Conservation (phyloP, 1,139 yeast species). For the Pneumocystis murina region DNA sequence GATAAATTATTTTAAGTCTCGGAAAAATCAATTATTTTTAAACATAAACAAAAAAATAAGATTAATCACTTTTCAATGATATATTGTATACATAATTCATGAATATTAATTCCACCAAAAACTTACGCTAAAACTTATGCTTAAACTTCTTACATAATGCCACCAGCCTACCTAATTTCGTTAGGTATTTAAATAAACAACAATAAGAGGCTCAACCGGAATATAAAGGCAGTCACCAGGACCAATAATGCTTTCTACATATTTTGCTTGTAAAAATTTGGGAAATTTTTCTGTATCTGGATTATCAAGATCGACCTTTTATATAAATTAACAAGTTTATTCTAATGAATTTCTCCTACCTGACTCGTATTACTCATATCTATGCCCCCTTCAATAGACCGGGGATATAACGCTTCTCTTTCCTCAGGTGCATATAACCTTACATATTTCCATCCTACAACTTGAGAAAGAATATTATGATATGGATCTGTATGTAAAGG, state of each 20-base stretch:
- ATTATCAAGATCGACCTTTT: neutral
- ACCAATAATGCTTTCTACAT: conserved; percentile 13
- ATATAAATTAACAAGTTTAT: neutral
- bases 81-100: neutral
- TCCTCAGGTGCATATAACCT: conserved; percentile 14
- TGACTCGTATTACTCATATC: conserved; percentile 15
- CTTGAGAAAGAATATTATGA: conserved; percentile 16
- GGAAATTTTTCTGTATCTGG: conserved; percentile 10
- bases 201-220: conserved; percentile 8
- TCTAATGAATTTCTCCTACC: conserved; percentile 7
- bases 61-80: too few relatives aligned
- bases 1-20: conserved; percentile 1
- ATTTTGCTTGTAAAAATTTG: conserved; percentile 16
- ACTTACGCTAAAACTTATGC: conserved; percentile 15
- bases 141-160: conserved; percentile 17
- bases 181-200: neutral
- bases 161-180: conserved; percentile 14
- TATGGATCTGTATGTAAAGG: conserved; percentile 17
- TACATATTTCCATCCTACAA: conserved; percentile 18
- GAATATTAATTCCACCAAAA: conserved; percentile 13
- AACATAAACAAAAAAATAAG: too few relatives aligned
- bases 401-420: neutral
- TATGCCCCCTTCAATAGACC: conserved; percentile 3
- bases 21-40: neutral
- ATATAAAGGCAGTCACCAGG: conserved; percentile 18